Evolutionary conservation across 2,329 filamentous ascomycete species (phyloP), one percentile per base, ranked within the genome.

Genomic region (Fusarium pseudonygamai): DNA sequence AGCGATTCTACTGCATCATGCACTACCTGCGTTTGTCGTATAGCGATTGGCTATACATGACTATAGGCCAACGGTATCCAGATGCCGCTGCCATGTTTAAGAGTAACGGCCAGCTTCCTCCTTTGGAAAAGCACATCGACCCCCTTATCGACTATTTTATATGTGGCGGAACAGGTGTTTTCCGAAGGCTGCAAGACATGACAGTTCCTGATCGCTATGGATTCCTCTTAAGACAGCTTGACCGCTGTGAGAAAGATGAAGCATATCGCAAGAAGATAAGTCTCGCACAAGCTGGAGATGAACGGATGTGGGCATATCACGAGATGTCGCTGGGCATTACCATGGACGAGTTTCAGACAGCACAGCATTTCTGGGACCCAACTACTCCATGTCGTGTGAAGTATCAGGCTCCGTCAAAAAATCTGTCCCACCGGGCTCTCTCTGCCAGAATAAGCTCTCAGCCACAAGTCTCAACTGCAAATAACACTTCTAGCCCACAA

Each of bases 41-140:
- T 24, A 7, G 7, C 7, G 4, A 28, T 46, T 46, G 43, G 43
- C 14, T 46, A 26, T 4, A 20, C 11, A 30, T n/a, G 7, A 20
- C 45, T 15, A 15, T 30, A 16, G 28, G 20, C 20, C n/a, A 13
- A 26, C 7, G 12, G 42, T 10, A 2, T 4, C 12, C n/a, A 10
- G 15, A 9, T 22, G 5, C 2, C n/a, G 2, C 22, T 49, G 11
- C 14, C 11, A n/a, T 16, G 15, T 10, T 3, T 10, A 22, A 32
- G 6, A n/a, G 9, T 5, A 7, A 3, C 4, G 9, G 5, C 7
- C 5, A n/a, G 9, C 1, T 13, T 18, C 22, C 4, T 9, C 5
- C 6, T 18, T 24, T 13, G 22, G 16, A 7, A 24, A 24, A 34
- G 12, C 12, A 20, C 16, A 10, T 24, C 15, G 4, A 3, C 4